Base-by-base conservation (phyloP, 129 eudicot genomes). In the Flaveria linearis region DNA sequence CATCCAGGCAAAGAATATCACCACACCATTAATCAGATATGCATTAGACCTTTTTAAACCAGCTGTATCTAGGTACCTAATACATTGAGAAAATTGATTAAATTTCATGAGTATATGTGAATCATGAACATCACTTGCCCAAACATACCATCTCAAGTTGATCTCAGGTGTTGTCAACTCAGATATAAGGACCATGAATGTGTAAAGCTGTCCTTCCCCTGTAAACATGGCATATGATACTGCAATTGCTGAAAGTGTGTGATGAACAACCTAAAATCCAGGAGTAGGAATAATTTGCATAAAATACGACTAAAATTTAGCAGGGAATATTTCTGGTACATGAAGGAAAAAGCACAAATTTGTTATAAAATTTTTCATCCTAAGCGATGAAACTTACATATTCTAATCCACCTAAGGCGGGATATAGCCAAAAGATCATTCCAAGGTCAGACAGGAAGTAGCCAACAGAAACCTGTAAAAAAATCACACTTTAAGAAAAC, bases 391-490 rank as follows among this genome's bases (percentile, higher is more conserved):
- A 49, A 84, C 97, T 94, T 91, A 94, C 99, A 76, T 91, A 94
- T 85, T 94, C 99, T 82, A 87, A 63, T 75, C 99, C 97, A 74
- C 99, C 99, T 80, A 94, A 81, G 33, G 99, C 87, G 65, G 99
- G 97, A 87, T 87, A 94, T 50, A 83, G 76, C 99, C 98, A 93
- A 80, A 88, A 73, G 63, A 93, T 87, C 98, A 88, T 90, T 62
- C 85, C 88, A 68, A 93, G 97, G 73, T 93, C 98, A n/a, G 96
- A 68, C 41, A 94, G 53, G 49, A 94, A 94, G 84, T 94, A 94
- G 53, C 98, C 98, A 57, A 91, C 91, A 50, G 98, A 94, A 73
- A 89, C 93, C 97, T 94, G 91, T 71, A 76, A 12, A 33, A 41
- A 84, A 76, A 78, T 26, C 36, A 84, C 30, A 86, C 60, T 45